Conservation (phyloP, 495 filamentous ascomycete species). For the Hypoxylon trugodes region DNA sequence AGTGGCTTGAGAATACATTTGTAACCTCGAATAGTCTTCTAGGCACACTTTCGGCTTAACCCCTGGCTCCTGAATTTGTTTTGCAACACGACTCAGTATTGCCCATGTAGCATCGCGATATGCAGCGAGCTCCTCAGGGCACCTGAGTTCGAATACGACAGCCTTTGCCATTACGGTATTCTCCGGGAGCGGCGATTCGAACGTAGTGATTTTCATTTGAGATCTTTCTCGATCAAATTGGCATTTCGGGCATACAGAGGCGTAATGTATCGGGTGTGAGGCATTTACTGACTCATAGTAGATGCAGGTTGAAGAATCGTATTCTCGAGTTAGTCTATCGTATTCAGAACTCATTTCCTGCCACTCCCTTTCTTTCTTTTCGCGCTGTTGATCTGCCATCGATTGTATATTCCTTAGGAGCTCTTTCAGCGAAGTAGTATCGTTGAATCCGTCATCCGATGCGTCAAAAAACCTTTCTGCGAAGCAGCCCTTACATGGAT, state of each 20-base stretch:
- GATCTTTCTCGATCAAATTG: conserved; percentile 34
- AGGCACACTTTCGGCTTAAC: conserved; percentile 33
- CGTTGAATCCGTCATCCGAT: conserved; percentile 43
- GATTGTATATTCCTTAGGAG: conserved; percentile 48
- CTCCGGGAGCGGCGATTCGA: conserved; percentile 56
- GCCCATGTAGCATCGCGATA: conserved; percentile 59
- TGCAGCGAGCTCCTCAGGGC: conserved; percentile 44
- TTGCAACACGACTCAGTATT: conserved; percentile 39
- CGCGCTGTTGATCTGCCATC: conserved; percentile 25
- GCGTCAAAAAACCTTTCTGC: conserved; percentile 56
- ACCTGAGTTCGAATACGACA: conserved; percentile 55
- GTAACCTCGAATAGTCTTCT: conserved; percentile 39
- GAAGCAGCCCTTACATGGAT: conserved; percentile 54
- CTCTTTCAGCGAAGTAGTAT: conserved; percentile 28
- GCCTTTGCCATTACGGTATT: conserved; percentile 42
- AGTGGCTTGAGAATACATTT: conserved; percentile 9
- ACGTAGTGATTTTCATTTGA: conserved; percentile 48
- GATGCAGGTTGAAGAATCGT: conserved; percentile 44
- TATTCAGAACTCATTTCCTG: conserved; percentile 46
- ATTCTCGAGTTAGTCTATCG: conserved; percentile 47
- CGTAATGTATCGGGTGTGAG: conserved; percentile 22
- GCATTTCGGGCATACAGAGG: conserved; percentile 47
- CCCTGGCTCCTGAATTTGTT: not conserved
- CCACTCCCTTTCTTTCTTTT: conserved; percentile 55
- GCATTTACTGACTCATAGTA: conserved; percentile 17